Base-by-base conservation (phyloP, 1,139 yeast species). In the Debaryomyces nepalensis region DNA sequence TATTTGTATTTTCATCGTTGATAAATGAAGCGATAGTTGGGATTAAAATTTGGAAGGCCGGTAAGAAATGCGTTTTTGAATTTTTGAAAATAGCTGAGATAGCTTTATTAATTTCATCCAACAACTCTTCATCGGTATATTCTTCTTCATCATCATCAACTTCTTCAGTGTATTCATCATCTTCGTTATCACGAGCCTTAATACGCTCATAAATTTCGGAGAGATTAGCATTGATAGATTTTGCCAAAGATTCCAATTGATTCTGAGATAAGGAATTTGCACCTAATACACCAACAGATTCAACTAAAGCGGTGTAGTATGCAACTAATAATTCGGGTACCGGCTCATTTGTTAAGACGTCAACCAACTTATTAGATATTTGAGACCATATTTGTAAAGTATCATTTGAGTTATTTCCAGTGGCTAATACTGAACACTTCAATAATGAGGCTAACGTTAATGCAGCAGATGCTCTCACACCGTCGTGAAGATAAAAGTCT, bases 401-500 rank as follows among this genome's bases (percentile, higher is more conserved):
- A 49, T 82, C 87, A 16, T 75, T 70, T 2, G 88, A 73, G 27
- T 66, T 63, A 33, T 62, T 65, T 42, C 89, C 82, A 16, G 84
- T 73, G 4, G 88, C 89, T 30, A 74, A 68, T 32, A 82, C 82
- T n/a, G 85, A 75, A 50, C 89, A 82, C 44, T 80, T 70, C 49
- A 93, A 70, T 48, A 91, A 70, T 6, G 90, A 82, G 1, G 97
- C 93, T 55, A 91, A 81, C 3, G 93, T 79, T 48, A 84, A 79
- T 4, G 97, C 91, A 39, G 97, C 91, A 16, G 95, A 81, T 20
- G 88, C 89, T 57, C 99, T 82, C 7, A 93, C 98, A 24, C 95
- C 97, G 61, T 90, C 97, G 61, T 90, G 97, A 57, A 91, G 78
- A 59, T 88, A 90, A 60, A 91, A 95, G 59, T 85, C 93, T 46